Conservation (phyloP, 2,329 filamentous ascomycete genomes). For the Ceratocystis variospora region DNA sequence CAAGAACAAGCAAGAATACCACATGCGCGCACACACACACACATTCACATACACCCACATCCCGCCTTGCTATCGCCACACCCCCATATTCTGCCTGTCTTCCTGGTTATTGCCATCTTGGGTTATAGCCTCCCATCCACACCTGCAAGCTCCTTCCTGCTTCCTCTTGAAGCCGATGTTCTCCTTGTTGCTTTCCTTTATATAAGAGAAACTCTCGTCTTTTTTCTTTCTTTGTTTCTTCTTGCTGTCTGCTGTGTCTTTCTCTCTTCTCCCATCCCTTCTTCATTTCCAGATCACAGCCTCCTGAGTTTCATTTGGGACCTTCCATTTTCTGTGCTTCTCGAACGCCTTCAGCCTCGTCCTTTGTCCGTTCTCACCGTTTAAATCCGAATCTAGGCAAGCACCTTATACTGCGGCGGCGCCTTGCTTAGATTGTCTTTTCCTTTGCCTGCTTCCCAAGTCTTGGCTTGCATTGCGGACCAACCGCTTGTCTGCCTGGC, state of each 20-base stretch:
- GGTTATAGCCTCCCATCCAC: neutral
- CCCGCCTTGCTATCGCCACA: neutral
- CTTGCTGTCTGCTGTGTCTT: neutral
- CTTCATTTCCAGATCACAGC: neutral
- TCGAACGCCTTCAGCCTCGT: neutral
- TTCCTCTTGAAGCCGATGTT: neutral
- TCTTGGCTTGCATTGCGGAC: neutral
- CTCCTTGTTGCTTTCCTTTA: neutral
- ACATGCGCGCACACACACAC: too few relatives aligned
- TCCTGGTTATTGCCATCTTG: conserved; percentile 3
- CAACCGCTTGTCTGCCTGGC: neutral
- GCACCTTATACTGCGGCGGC: neutral
- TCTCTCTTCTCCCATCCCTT: neutral
- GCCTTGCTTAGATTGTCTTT: neutral
- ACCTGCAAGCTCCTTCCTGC: neutral
- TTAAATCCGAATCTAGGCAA: neutral
- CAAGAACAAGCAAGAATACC: too few relatives aligned
- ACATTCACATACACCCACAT: too few relatives aligned
- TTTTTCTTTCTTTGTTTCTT: neutral
- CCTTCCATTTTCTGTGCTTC: neutral
- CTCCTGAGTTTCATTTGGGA: neutral
- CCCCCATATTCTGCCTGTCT: neutral
- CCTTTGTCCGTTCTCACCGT: neutral
- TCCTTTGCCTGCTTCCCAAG: neutral
- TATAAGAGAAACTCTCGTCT: neutral